Base-by-base conservation (phyloP, 305 asterid genomes). In the Fraxinus dipetala region DNA sequence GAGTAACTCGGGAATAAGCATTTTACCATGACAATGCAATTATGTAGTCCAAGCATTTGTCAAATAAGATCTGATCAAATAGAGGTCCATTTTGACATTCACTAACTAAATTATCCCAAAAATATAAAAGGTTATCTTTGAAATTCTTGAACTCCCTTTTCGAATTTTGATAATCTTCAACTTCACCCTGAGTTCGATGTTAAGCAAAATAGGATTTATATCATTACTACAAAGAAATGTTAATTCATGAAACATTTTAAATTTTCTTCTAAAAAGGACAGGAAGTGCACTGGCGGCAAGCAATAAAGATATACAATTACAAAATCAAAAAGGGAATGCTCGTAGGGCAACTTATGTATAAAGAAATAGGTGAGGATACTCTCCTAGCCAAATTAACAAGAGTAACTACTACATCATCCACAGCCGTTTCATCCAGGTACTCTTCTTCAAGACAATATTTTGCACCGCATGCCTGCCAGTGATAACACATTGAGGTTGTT, bases 1-100 rank as follows among this genome's bases (percentile, higher is more conserved):
- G 5, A 56, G 78, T 31, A 77, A 76, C 81, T 35, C 13, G 77
- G 77, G 18, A 75, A 75, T 38, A 81, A 85, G 79, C 65, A 85
- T 67, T 93, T 88, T 86, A 96, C 99, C 99, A 96, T 75, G 99
- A 96, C 83, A 96, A 81, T 81, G 99, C 98, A 86, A 96, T 96
- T 78, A 96, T 93, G 92, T 94, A 96, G 91, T 96, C 97, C 91
- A 91, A 86, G 91, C 97, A 96, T 90, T 89, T 90, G 77, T 94
- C 98, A 82, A 96, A 94, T 67, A 96, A 84, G 86, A 88, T 87
- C 86, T 91, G 91, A 87, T 96, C 97, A 87, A 94, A 96, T 36
- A 96, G 91, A 28, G 98, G 95, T 72, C 97, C 98, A 90, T 82
- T 90, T 89, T 96, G 98, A 83, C 99, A 92, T 87, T 96, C 98